Evolutionary conservation across 2,329 filamentous ascomycete species (phyloP), one percentile per base, ranked within the genome.

Genomic region (Aspergillus sergii): DNA sequence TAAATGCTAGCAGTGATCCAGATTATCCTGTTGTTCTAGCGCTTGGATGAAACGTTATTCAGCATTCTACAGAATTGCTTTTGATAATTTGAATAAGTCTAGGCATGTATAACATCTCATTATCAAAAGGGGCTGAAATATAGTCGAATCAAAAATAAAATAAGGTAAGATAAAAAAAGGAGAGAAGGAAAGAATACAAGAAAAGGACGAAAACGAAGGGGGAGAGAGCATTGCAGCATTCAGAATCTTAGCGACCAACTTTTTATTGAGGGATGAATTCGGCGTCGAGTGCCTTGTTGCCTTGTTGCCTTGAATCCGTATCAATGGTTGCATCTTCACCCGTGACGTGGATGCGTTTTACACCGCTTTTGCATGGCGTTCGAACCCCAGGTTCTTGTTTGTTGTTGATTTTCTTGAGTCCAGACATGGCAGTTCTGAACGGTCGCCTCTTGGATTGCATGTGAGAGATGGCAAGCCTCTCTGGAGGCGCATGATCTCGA

Each of bases 111-210:
- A n/a, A 14, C 8, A 41, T 41, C 39, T 3, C 4, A n/a, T n/a
- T 41, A 19, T 8, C 19, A 41, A 14, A 41, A 1, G 39, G 19
- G 39, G 39, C 19, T 7, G 7, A 41, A 41, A 19, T 7, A n/a
- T 8, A n/a, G 7, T 1, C 6, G 2, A n/a, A n/a, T n/a, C n/a
- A n/a, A n/a, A 7, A 39, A 9, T 0, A 39, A 2, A 5, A 14
- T n/a, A n/a, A n/a, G n/a, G 7, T 1, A 9, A 19, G 3, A 26
- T 3, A 26, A 3, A 26, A 3, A 26, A n/a, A 19, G 4, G 16
- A n/a, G 7, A 19, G 2, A 4, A 19, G 19, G 7, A 41, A 9
- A 41, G 11, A 12, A 12, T 10, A 32, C 30, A 3, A 19, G 5
- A 7, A 5, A 2, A 19, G 16, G 7, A 19, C 26, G 16, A 6